Evolutionary conservation across 257 asterid species (phyloP).

Genomic region (Nyctanthes arbortristis): DNA sequence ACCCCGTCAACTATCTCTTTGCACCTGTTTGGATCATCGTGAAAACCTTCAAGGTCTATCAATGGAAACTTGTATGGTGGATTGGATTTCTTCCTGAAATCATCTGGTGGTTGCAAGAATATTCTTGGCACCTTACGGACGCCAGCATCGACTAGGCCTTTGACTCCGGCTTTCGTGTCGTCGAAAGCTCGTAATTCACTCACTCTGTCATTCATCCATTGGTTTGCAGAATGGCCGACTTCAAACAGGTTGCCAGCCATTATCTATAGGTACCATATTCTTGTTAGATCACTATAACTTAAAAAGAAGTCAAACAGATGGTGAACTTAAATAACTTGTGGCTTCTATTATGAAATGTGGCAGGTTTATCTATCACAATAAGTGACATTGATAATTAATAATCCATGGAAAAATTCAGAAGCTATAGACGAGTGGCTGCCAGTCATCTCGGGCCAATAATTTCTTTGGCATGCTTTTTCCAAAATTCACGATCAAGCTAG

Average conservation of each 20-base stretch:
- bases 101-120: constrained; percentile 32
- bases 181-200: not conserved
- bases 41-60: constrained; percentile 32
- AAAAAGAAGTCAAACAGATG: constrained; percentile 1
- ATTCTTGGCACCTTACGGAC: constrained; percentile 29
- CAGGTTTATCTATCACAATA: too few species aligned
- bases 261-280: not conserved
- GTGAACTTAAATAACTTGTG: too few species aligned
- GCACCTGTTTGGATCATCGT: constrained; percentile 17
- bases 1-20: constrained; percentile 30
- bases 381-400: too few species aligned
- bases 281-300: not conserved
- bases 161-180: constrained; percentile 26
- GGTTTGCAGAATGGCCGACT: too few species aligned
- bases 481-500: too few species aligned
- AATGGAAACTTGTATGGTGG: constrained; percentile 27
- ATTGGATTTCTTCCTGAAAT: not conserved
- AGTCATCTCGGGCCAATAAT: too few species aligned
- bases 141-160: constrained; percentile 41
- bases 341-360: too few species aligned
- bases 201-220: not conserved
- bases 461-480: too few species aligned
- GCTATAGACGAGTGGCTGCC: too few species aligned
- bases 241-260: not conserved
- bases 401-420: too few species aligned